These are phyloP conservation scores for Amauroascus verrucosus DNA, from an alignment of 2,329 filamentous ascomycete species.

Conservation along the genomic window DNA sequence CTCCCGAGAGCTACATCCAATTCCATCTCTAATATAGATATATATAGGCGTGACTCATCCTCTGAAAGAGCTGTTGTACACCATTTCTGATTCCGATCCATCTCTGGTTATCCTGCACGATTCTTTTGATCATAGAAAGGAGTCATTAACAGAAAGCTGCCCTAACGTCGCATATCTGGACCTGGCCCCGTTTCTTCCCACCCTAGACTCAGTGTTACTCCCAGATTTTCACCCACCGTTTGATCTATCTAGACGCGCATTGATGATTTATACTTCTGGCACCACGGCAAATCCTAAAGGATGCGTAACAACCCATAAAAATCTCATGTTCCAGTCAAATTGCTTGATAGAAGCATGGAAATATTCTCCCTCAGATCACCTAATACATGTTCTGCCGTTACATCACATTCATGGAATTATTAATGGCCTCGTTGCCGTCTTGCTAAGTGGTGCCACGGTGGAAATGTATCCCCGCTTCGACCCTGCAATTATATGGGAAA, in stretches of 20 bases:
- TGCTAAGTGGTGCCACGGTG: constrained; percentile 38
- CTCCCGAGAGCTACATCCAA: background rate
- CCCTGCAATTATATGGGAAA: constrained; percentile 37
- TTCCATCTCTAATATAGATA: constrained; percentile 5
- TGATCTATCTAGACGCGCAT: constrained; percentile 25
- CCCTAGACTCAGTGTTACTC: constrained; percentile 11
- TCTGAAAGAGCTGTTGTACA: constrained; percentile 34
- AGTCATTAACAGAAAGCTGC: constrained; percentile 25
- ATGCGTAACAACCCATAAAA: constrained; percentile 37
- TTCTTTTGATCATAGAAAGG: constrained; percentile 28
- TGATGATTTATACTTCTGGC: constrained; percentile 38
- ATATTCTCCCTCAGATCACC: constrained; percentile 35
- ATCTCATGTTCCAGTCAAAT: constrained; percentile 27
- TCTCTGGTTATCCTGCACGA: constrained; percentile 35
- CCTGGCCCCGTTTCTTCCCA: constrained; percentile 21
- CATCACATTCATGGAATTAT: constrained; percentile 45
- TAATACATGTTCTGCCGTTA: constrained; percentile 43
- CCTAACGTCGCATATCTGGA: constrained; percentile 25
- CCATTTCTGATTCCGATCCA: constrained; percentile 35
- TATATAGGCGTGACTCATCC: constrained; percentile 33
- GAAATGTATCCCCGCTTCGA: constrained; percentile 42
- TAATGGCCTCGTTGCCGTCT: constrained; percentile 40
- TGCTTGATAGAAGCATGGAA: constrained; percentile 31
- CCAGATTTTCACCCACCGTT: constrained; percentile 27
- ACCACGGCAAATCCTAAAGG: constrained; percentile 36